Evolutionary conservation across 176 grass and related monocot species (phyloP), one percentile per base, ranked within the genome.

Genomic region (Aegilops speltoides): DNA sequence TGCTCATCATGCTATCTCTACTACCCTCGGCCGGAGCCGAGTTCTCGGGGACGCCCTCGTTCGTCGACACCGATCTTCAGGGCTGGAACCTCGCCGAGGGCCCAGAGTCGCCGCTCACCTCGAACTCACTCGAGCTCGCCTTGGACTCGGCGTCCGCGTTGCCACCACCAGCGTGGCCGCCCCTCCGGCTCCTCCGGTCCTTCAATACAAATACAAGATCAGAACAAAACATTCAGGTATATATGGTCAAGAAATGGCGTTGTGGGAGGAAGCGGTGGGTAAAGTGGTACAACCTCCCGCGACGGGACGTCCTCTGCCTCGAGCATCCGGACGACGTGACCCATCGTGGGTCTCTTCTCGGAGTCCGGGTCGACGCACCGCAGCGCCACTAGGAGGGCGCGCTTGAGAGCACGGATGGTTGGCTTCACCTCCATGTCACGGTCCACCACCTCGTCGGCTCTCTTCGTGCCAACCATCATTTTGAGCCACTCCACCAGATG

Each of bases 401-500:
- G 87, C 76, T 95, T 95, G 15, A 95, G 93, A 59, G 88, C 88
- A 4, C 90, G 85, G 26, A 86, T 95, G 13, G 82, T 86, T 29
- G 93, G 93, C 28, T 92, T 95, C 25, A 82, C 73, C 45, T 88
- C 90, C 85, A 95, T 90, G 40, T 92, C 87, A 23, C 85, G 85
- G 46, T 95, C 93, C 86, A 95, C 85, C 38, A 92, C 93, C 81
- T 95, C 93, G 16, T 92, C 93, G 0, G 82, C 73, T 71, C 93
- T 84, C 73, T 82, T 89, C 12, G 74, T 80, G 52, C 87, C 93
- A 24, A 94, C 90, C 93, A 94, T 94, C 84, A 89, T 89, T 67
- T 94, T 94, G 10, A 94, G 87, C 93, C 93, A 94, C 80, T 94
- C 93, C 54, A 94, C 93, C 6, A 94, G 87, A 91, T 94, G 89